These are phyloP conservation scores for Trypanosoma theileri DNA, from an alignment of 208 protist genomes.

Conservation along the genomic window DNA sequence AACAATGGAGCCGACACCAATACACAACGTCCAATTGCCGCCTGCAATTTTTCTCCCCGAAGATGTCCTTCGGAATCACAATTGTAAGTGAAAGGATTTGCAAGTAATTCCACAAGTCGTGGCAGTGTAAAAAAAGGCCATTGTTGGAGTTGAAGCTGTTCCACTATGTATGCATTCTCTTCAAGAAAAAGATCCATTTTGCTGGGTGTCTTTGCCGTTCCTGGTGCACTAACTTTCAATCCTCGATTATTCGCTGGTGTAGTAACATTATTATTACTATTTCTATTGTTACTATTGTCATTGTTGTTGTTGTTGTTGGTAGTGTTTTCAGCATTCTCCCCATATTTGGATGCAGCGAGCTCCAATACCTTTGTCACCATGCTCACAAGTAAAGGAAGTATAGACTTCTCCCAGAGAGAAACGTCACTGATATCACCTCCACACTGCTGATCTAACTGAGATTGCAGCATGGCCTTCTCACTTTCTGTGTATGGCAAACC, in stretches of 20 bases:
- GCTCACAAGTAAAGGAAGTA: slow-evolving; percentile 27
- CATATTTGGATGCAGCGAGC: slow-evolving; percentile 45
- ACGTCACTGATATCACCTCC: too few species aligned
- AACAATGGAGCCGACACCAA: slow-evolving; percentile 54
- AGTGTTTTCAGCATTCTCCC: background rate
- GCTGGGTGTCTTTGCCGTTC: background rate
- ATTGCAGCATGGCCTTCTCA: background rate
- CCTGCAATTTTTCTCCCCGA: slow-evolving; percentile 67
- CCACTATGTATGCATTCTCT: slow-evolving; percentile 79
- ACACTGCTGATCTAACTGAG: too few species aligned
- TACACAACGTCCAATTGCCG: slow-evolving; percentile 70
- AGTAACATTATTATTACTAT: background rate
- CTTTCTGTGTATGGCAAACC: background rate
- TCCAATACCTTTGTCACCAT: slow-evolving; percentile 57
- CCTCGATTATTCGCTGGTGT: background rate
- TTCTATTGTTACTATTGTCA: slow-evolving; percentile 6
- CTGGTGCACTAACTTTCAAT: background rate
- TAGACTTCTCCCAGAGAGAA: slow-evolving; percentile 6
- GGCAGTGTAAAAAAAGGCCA: slow-evolving; percentile 74
- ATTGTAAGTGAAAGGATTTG: slow-evolving; percentile 41
- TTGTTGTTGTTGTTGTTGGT: background rate
- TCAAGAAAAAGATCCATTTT: slow-evolving; percentile 55
- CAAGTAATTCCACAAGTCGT: slow-evolving; percentile 72
- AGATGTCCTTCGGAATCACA: slow-evolving; percentile 31
- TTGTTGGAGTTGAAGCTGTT: slow-evolving; percentile 63